These are phyloP conservation scores for Prunus yedoensis DNA, from an alignment of 331 rosid genomes.

Conservation along the genomic window DNA sequence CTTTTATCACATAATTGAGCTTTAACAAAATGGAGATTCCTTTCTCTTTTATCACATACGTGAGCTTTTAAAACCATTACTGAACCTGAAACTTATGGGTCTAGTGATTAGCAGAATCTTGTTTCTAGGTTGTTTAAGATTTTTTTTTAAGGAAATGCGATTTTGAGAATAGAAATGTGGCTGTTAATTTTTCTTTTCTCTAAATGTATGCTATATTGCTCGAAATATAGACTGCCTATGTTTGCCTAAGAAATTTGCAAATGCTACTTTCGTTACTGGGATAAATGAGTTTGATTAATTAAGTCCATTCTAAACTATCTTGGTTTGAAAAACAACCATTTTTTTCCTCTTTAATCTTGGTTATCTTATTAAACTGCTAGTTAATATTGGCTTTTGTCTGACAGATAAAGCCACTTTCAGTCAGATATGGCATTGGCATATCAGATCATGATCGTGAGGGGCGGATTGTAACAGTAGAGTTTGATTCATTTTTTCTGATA, in stretches of 20 bases:
- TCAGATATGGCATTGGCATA: conserved; percentile 80
- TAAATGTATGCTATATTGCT: not conserved
- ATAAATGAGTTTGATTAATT: conserved; percentile 5
- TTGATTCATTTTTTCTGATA: conserved; percentile 78
- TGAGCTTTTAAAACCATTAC: not conserved
- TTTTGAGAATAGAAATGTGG: not conserved
- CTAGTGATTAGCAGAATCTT: not conserved
- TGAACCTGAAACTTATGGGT: not conserved
- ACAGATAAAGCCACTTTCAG: conserved; percentile 81
- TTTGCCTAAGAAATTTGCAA: not conserved
- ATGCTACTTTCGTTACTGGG: not conserved
- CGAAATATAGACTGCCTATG: not conserved
- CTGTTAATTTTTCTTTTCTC: not conserved
- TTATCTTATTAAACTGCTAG: conserved; percentile 23
- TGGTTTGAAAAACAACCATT: conserved; percentile 16
- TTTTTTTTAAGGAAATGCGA: not conserved
- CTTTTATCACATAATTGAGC: too few species aligned
- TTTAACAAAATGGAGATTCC: not conserved
- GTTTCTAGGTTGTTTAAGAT: not conserved
- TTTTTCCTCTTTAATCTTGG: conserved; percentile 2
- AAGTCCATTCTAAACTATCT: conserved; percentile 9
- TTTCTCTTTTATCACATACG: too few species aligned
- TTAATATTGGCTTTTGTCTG: conserved; percentile 23
- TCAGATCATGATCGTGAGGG: conserved; percentile 91
- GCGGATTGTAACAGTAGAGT: conserved; percentile 80